phyloP scores from a whole-genome alignment of 805 yeast genomes.

The Ogataea degrootiae region DNA sequence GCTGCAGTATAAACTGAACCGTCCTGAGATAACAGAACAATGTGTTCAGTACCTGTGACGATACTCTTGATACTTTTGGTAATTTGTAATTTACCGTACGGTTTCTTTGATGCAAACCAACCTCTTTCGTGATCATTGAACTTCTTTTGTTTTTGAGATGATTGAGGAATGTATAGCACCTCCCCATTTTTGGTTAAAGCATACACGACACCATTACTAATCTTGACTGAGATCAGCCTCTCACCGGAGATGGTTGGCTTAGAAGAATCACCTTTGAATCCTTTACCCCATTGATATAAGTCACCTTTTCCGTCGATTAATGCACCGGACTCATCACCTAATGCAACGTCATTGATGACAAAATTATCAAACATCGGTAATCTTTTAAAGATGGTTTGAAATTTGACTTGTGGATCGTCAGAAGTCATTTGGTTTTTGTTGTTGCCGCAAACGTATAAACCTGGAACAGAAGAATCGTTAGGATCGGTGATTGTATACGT shows the following conservation, averaged over 20 bases:
- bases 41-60: constrained; percentile 60
- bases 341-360: constrained; percentile 49
- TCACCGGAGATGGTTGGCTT: constrained; percentile 42
- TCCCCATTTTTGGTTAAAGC: constrained; percentile 46
- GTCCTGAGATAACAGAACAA: constrained; percentile 53
- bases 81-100: constrained; percentile 13
- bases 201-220: constrained; percentile 54
- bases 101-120: constrained; percentile 12
- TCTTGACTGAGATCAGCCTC: constrained; percentile 36
- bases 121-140: constrained; percentile 8
- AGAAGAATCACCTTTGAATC: constrained; percentile 24
- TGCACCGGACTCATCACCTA: constrained; percentile 44
- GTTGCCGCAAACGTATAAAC: constrained; percentile 63
- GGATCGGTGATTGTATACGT: constrained; percentile 28
- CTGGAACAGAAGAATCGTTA: constrained; percentile 42
- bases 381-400: constrained; percentile 52
- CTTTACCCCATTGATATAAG: constrained; percentile 66
- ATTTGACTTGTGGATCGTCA: constrained; percentile 21
- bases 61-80: constrained; percentile 33
- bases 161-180: constrained; percentile 33
- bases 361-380: constrained; percentile 59
- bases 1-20: constrained; percentile 63
- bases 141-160: constrained; percentile 14
- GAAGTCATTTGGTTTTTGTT: constrained; percentile 36
- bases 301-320: constrained; percentile 70